Base-by-base conservation (phyloP, 768 basidiomycete genomes). In the Lactarius hatsudake region DNA sequence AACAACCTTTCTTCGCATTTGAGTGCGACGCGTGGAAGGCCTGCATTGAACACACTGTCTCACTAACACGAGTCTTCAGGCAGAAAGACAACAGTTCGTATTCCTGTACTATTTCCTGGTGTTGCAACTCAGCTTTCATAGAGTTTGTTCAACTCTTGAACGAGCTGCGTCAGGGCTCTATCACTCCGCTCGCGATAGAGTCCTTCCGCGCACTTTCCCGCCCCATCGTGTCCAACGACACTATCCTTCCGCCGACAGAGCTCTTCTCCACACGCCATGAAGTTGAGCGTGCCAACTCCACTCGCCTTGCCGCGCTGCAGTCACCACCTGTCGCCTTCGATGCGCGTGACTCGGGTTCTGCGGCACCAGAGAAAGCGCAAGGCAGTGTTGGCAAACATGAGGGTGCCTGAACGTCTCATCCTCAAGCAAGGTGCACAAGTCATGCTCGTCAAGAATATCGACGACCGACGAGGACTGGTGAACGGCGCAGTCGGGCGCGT, bases 91-190 rank as follows among this genome's bases (percentile, higher is more conserved):
- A 83, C 55, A 76, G 89, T 89, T 69, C 69, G 85, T 68, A n/a
- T 34, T 58, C 38, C n/a, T 34, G 20, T 18, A 20, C 30, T 28
- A 34, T 30, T 36, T 20, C 6, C 61, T 23, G 20, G 28, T 7
- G 30, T 4, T n/a, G 2, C 13, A n/a, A 53, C 57, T 67, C 30
- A 67, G 30, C 26, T 23, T 40, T 7, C 60, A 28, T 69, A 90
- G 88, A 79, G 34, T 89, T 93, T 71, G 82, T 91, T 67, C 81
- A 85, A 61, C 84, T 91, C 75, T 76, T 93, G n/a, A 92, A 92
- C 74, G 85, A 89, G 74, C 85, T 91, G 77, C 84, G 91, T 32
- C 84, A 82, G 56, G 91, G 91, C 0, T 75, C 72, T 5, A 80
- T 90, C 32, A 81, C 83, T 0, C 68, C 75, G 0, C 73, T 77